These are phyloP conservation scores for Apiospora phragmitis DNA, from an alignment of 2,329 filamentous ascomycete genomes.

Conservation along the genomic window DNA sequence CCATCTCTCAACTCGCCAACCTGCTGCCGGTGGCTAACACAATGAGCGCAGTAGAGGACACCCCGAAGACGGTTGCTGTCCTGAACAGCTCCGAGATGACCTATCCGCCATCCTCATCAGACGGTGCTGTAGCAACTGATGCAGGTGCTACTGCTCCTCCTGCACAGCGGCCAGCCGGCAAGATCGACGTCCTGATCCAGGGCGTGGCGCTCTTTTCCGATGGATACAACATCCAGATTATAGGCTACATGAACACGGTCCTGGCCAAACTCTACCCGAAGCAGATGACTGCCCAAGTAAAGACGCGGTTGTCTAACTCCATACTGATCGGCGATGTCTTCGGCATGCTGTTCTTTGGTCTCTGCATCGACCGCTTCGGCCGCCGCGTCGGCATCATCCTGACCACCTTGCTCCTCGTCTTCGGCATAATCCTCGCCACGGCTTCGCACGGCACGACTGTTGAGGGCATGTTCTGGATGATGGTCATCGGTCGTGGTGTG, in stretches of 20 bases:
- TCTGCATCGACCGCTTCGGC: constrained; percentile 46
- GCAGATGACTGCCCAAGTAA: constrained; percentile 34
- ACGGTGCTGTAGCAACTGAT: not conserved
- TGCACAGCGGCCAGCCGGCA: constrained; percentile 9
- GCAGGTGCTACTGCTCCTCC: not conserved
- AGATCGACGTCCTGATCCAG: constrained; percentile 27
- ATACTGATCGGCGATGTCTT: constrained; percentile 42
- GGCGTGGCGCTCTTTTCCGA: constrained; percentile 34
- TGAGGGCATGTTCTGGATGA: constrained; percentile 53
- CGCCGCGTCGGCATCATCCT: constrained; percentile 45
- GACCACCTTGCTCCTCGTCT: constrained; percentile 45
- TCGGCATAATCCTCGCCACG: constrained; percentile 46
- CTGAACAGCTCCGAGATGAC: not conserved
- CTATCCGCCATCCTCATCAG: not conserved
- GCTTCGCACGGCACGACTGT: constrained; percentile 45
- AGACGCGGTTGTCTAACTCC: constrained; percentile 40
- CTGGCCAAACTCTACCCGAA: constrained; percentile 32
- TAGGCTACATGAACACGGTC: constrained; percentile 35
- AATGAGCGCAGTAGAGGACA: not conserved
- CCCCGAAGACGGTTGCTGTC: not conserved
- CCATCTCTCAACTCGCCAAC: not conserved
- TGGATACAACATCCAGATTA: constrained; percentile 36
- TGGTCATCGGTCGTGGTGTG: constrained; percentile 49
- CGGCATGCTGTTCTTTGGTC: constrained; percentile 40
- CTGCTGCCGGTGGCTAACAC: not conserved